Conservation (phyloP, 768 basidiomycete species). For the Suillus cothurnatus region DNA sequence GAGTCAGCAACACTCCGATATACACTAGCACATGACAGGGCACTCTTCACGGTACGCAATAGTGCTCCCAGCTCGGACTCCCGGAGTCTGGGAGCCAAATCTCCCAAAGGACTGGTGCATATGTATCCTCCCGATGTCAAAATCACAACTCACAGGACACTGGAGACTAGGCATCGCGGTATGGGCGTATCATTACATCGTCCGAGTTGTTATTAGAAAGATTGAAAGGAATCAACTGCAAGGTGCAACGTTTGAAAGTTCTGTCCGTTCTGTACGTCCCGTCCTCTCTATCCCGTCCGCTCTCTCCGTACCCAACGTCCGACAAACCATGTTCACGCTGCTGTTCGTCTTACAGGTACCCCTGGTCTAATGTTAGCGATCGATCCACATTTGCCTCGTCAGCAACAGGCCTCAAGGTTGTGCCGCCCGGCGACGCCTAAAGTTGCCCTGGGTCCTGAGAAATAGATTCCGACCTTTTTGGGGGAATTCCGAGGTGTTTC, state of each 20-base stretch:
- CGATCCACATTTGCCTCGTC: neutral
- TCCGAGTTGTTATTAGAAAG: neutral
- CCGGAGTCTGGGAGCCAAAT: neutral
- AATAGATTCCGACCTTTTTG: neutral
- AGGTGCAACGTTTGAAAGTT: neutral
- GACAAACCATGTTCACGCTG: neutral
- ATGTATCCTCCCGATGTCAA: neutral
- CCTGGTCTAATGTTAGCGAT: too few relatives aligned
- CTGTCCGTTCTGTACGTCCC: too few relatives aligned
- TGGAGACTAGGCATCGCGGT: neutral
- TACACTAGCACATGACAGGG: neutral
- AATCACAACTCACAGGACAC: neutral
- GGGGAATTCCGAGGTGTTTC: neutral
- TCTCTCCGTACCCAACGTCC: too few relatives aligned
- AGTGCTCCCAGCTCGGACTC: neutral
- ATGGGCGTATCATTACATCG: neutral
- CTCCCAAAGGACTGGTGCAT: neutral
- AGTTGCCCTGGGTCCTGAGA: neutral
- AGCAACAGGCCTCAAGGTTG: neutral
- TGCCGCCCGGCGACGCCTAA: neutral
- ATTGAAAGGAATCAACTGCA: neutral
- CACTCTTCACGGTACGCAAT: neutral
- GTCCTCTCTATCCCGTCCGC: too few relatives aligned
- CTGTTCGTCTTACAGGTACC: too few relatives aligned
- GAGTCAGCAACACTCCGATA: neutral